Base-by-base conservation (phyloP, 805 yeast genomes). In the Myxozyma neotropica region DNA sequence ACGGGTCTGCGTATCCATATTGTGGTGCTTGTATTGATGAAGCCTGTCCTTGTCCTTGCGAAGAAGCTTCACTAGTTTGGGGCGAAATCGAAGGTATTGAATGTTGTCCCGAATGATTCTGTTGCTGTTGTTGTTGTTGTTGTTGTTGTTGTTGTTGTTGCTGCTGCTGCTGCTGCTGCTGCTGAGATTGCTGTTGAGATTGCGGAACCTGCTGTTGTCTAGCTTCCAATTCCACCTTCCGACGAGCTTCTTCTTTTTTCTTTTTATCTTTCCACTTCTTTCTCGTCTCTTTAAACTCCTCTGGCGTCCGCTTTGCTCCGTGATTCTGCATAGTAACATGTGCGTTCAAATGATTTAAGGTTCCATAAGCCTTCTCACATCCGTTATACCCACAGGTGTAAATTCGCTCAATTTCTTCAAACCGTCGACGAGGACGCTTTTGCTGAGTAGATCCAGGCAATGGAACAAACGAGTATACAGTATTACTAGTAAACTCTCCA, bases 311-410 rank as follows among this genome's bases (percentile, higher is more conserved):
- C 68, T 81, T 82, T 19, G 74, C 71, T 8, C 87, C 87, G 68
- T 83, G 87, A 15, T 74, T 75, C 59, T 83, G 85, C 63, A 80
- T 74, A 1, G 75, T 67, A 38, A 83, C 80, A 67, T 83, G 87
- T 13, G 85, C 82, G 65, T 83, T 83, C 36, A 83, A 71, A 68
- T 83, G 87, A 68, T 83, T 83, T 42, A 83, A 74, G 3, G 87
- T 83, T 13, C 87, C 87, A 66, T 83, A 83, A 7, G 81, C 80
- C 70, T 83, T 83, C 6, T 74, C 71, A 60, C 87, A 83, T 10
- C 74, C 75, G 26, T 72, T 71, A 64, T 68, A 78, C 53, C 75
- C 80, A 69, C 87, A 83, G 23, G 72, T 73, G 69, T 83, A 83
- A 3, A 81, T 65, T 48, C 87, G 75, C 59, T 81, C 84, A 67